Evolutionary conservation across 176 grass and related monocot species (phyloP), one percentile per base, ranked within the genome.

Genomic region (Juncus effusus): DNA sequence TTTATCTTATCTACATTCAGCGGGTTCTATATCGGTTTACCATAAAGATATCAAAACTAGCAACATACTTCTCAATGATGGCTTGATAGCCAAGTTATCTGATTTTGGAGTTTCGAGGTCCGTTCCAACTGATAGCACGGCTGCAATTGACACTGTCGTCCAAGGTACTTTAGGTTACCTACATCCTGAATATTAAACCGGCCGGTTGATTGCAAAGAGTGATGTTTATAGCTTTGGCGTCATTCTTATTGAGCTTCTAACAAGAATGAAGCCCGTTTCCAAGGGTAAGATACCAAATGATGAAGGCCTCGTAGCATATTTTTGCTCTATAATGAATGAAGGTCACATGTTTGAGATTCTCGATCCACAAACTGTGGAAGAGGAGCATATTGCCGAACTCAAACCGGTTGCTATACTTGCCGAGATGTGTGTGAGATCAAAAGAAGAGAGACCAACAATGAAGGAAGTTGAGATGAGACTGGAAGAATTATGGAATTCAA

Each of bases 211-310:
- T 0, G 60, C 70, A 5, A 79, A 79, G 59, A 79, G 77, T 38
- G 67, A 77, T 67, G 62, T 77, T 40, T 77, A 77, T 36, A 77
- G 74, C 50, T 77, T 77, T 36, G 74, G 74, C 3, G 74, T 77
- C 50, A 63, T 77, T 42, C 51, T 77, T 0, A 50, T 13, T 28
- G 74, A 77, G 61, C 14, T 77, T 45, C 51, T 52, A 14, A 16
- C 50, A 2, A 65, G 74, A 16, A 63, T 44, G 16, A 65, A 51
- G n/a, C 63, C 63, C 5, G 45, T 65, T 38, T 65, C 40, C 3
- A 9, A 16, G 14, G 63, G 45, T 40, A 63, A 13, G 15, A 11
- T 40, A 2, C 6, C 15, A 14, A 40, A 63, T 10, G 19, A 10
- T 14, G 40, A 19, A 65, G 40, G 63, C 8, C 19, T 65, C 4